A percentile compares a stretch with the other conserved stretches of the same genome.
Evolutionary conservation across 2,329 filamentous ascomycete species (phyloP).

Genomic region (Aspergillus spinulosporus): DNA sequence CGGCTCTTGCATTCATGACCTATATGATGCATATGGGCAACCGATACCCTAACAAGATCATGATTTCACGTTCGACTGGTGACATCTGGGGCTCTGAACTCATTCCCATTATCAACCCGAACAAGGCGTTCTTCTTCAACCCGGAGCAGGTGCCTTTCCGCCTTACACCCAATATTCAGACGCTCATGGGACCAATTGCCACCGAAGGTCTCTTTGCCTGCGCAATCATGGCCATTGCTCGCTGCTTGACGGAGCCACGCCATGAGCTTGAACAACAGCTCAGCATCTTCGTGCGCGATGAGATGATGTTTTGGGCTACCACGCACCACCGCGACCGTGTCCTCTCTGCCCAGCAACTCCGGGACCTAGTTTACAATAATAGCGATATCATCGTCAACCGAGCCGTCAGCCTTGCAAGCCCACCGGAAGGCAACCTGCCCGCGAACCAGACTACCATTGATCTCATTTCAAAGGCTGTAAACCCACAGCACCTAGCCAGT

Average conservation of each 20-base stretch:
- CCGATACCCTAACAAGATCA: constrained; percentile 92
- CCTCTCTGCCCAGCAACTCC: constrained; percentile 67
- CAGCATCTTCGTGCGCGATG: constrained; percentile 91
- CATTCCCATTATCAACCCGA: constrained; percentile 81
- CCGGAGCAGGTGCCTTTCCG: constrained; percentile 96
- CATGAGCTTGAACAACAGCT: constrained; percentile 90
- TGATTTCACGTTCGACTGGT: constrained; percentile 81
- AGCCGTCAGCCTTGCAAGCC: constrained; percentile 78
- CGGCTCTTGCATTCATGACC: constrained; percentile 95
- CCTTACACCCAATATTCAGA: constrained; percentile 92
- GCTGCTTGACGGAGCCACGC: constrained; percentile 81
- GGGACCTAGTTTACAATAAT: constrained; percentile 80
- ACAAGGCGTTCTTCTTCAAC: constrained; percentile 89
- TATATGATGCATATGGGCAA: constrained; percentile 97
- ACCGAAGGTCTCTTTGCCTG: constrained; percentile 96
- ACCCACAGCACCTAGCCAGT: constrained; percentile 82
- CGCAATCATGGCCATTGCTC: constrained; percentile 92
- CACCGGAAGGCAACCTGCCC: constrained; percentile 74
- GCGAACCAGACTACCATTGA: constrained; percentile 98
- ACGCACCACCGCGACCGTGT: constrained; percentile 72
- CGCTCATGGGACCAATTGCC: constrained; percentile 90
- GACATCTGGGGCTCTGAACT: constrained; percentile 97
- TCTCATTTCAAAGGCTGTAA: constrained; percentile 85
- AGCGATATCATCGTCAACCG: constrained; percentile 90
- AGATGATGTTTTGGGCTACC: constrained; percentile 97